These are phyloP conservation scores for Colletotrichum kahawae DNA, from an alignment of 2,329 filamentous ascomycete species.

Conservation along the genomic window DNA sequence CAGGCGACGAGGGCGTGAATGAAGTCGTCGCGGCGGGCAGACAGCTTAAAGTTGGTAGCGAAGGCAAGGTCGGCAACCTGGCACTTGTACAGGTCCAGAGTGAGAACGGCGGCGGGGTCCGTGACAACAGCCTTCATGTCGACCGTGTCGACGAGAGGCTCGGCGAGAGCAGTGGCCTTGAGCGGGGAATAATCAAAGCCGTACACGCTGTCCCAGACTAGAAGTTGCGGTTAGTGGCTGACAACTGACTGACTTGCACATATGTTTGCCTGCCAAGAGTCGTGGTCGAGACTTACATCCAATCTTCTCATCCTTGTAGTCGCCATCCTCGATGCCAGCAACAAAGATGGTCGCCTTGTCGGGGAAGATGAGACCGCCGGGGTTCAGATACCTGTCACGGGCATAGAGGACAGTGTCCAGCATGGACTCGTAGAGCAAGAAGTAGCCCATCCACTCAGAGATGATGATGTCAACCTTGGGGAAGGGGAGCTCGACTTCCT, in stretches of 20 bases:
- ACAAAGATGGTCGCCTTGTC: constrained; percentile 98
- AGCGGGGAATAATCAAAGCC: constrained; percentile 96
- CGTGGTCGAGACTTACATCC: constrained; percentile 73
- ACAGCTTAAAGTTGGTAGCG: constrained; percentile 76
- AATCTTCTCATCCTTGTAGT: constrained; percentile 99
- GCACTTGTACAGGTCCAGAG: constrained; percentile 92
- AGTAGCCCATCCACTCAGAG: constrained; percentile 99
- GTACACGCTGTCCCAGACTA: constrained; percentile 99
- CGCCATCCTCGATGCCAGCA: constrained; percentile 96
- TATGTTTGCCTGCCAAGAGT: neutral
- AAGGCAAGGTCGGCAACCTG: constrained; percentile 85
- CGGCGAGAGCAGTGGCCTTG: constrained; percentile 90
- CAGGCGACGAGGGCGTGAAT: constrained; percentile 95
- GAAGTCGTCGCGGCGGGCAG: constrained; percentile 86
- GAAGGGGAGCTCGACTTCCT: constrained; percentile 92
- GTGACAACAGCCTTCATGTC: constrained; percentile 97
- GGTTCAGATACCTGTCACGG: constrained; percentile 86
- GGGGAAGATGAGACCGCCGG: constrained; percentile 93
- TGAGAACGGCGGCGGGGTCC: constrained; percentile 83
- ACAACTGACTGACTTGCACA: neutral
- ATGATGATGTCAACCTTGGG: constrained; percentile 99
- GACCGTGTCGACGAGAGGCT: constrained; percentile 96
- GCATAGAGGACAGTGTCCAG: constrained; percentile 97
- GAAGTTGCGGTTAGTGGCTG: neutral
- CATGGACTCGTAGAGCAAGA: constrained; percentile 98